Conservation (phyloP, 2,329 filamentous ascomycete species). For the Fusarium stilboides region DNA sequence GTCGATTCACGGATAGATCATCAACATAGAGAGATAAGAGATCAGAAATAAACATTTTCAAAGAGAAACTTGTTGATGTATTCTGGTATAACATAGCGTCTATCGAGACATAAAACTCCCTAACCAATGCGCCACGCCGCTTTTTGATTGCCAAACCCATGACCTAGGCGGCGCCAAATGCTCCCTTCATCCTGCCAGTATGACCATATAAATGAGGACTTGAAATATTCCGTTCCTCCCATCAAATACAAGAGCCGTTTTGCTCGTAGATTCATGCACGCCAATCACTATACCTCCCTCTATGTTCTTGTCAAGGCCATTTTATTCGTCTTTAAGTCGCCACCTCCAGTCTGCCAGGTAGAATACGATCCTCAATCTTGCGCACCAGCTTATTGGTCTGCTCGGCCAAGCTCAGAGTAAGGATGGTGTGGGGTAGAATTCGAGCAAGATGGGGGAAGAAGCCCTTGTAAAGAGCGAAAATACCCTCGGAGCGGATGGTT, state of each 20-base stretch:
- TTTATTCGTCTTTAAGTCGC: conserved; percentile 17
- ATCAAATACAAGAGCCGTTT: conserved; percentile 34
- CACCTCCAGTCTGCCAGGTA: conserved; percentile 59
- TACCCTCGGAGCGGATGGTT: conserved; percentile 90
- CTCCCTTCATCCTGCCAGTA: conserved; percentile 35
- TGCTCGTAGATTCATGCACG: conserved; percentile 23
- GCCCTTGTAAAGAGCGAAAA: conserved; percentile 97
- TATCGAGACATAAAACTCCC: conserved; percentile 44
- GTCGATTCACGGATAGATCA: conserved; percentile 67
- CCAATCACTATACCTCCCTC: background rate
- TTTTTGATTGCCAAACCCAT: conserved; percentile 47
- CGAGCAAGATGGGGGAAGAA: conserved; percentile 95
- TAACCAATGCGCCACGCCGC: conserved; percentile 45
- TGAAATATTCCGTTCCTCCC: conserved; percentile 21
- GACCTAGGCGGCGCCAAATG: conserved; percentile 43
- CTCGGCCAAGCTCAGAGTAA: conserved; percentile 93
- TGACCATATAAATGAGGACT: conserved; percentile 28
- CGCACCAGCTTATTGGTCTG: conserved; percentile 96
- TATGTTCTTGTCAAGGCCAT: background rate
- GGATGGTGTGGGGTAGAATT: conserved; percentile 94
- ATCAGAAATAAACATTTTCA: conserved; percentile 21
- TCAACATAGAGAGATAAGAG: conserved; percentile 12
- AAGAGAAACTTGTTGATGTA: conserved; percentile 31
- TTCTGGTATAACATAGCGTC: conserved; percentile 31
- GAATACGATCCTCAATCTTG: conserved; percentile 76